Evolutionary conservation across 495 filamentous ascomycete species (phyloP).

Genomic region (Penicillium herquei): DNA sequence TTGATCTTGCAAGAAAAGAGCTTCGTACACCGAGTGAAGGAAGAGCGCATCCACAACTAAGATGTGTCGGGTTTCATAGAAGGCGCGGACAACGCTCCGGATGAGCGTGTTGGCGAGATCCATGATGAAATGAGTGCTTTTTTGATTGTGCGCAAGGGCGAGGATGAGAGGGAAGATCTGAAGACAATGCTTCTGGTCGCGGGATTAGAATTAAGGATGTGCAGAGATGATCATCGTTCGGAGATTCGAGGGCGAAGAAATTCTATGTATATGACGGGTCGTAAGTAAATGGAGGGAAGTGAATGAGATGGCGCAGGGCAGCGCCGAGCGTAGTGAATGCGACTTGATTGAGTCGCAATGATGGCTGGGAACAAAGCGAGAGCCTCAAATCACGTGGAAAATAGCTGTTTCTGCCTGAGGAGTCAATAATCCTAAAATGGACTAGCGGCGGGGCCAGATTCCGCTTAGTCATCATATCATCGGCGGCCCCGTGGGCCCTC

Average conservation of each 20-base stretch:
- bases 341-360: neutral
- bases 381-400: constrained; percentile 3
- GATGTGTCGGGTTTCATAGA: constrained; percentile 87
- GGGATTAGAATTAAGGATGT: constrained; percentile 1
- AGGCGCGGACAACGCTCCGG: constrained; percentile 83
- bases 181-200: constrained; percentile 2
- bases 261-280: neutral
- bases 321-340: constrained; percentile 2
- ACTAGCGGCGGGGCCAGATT: constrained; percentile 3
- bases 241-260: neutral
- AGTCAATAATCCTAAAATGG: neutral
- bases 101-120: constrained; percentile 86
- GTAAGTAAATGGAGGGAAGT: neutral
- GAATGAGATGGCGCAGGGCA: neutral
- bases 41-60: constrained; percentile 90
- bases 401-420: constrained; percentile 4
- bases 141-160: neutral
- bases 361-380: neutral
- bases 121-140: constrained; percentile 46
- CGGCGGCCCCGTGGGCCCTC: too few relatives aligned
- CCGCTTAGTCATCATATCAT: neutral
- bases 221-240: constrained; percentile 1
- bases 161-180: neutral
- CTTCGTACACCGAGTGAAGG: constrained; percentile 76
- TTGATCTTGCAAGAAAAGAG: constrained; percentile 1